These are phyloP conservation scores for Podaxis pistillaris DNA, from an alignment of 768 basidiomycete species.

Conservation along the genomic window DNA sequence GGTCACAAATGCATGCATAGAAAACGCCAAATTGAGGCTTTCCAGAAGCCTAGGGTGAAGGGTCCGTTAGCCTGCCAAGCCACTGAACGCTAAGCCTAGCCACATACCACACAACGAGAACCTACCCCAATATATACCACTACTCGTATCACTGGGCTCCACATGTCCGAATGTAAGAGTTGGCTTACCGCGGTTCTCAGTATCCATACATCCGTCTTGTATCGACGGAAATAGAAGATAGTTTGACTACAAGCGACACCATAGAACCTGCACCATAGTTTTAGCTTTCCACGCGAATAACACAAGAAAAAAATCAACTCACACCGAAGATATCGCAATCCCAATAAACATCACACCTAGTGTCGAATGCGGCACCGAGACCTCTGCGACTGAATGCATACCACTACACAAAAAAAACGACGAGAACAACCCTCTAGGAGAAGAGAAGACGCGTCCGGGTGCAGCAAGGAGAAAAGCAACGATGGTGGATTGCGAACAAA, in stretches of 20 bases:
- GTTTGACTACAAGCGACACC: constrained; percentile 15
- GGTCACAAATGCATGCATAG: constrained; percentile 9
- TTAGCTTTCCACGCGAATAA: neutral
- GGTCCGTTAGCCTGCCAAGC: neutral
- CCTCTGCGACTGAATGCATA: neutral
- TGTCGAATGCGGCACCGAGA: neutral
- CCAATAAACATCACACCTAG: constrained; percentile 15
- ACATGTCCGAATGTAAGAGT: neutral
- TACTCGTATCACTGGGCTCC: neutral
- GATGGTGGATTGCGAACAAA: too few relatives aligned
- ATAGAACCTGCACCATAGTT: constrained; percentile 10
- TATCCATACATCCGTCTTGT: constrained; percentile 3
- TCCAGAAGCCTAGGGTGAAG: constrained; percentile 11
- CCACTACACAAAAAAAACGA: neutral
- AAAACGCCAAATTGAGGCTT: constrained; percentile 13
- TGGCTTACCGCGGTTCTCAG: constrained; percentile 8
- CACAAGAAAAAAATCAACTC: neutral
- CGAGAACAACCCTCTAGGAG: neutral
- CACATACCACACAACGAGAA: neutral
- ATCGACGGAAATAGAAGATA: constrained; percentile 15
- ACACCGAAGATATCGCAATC: constrained; percentile 12
- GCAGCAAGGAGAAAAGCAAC: neutral
- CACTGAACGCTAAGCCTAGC: neutral
- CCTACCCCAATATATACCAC: neutral
- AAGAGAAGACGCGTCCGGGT: neutral